phyloP scores from a whole-genome alignment of 106 monocot species.

The Chionographis japonica region DNA sequence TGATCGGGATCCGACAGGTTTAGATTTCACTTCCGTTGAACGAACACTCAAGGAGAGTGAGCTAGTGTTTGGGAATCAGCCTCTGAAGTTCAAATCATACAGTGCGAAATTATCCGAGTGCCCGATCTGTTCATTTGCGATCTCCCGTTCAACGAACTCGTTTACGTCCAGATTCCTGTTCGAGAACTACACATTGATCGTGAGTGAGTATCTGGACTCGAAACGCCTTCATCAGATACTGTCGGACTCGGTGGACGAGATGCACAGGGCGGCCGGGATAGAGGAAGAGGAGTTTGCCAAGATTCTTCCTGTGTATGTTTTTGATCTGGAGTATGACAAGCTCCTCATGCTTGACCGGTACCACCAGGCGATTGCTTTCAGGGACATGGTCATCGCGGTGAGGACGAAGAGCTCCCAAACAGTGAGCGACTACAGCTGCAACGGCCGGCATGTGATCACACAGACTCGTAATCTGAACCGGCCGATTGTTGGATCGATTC shows the following conservation, averaged over 20 bases:
- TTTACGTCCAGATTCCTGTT: conserved; percentile 87
- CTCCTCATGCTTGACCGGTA: conserved; percentile 72
- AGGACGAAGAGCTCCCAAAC: conserved; percentile 75
- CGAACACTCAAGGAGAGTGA: conserved; percentile 46
- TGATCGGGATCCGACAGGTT: conserved; percentile 22
- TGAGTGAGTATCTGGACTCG: conserved; percentile 87
- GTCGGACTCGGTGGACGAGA: conserved; percentile 58
- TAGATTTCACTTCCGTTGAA: conserved; percentile 58
- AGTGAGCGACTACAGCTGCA: conserved; percentile 93
- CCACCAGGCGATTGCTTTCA: conserved; percentile 90
- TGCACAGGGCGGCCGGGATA: conserved; percentile 32
- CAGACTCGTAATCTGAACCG: conserved; percentile 75
- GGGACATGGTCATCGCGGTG: conserved; percentile 90
- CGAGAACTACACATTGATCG: conserved; percentile 90
- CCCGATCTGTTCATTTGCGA: conserved; percentile 70
- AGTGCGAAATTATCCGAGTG: conserved; percentile 61
- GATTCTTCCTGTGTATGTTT: conserved; percentile 77
- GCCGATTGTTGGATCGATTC: conserved; percentile 74
- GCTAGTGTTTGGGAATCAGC: conserved; percentile 49
- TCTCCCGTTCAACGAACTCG: conserved; percentile 65
- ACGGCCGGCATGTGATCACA: conserved; percentile 82
- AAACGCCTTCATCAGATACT: conserved; percentile 69
- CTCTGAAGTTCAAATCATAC: conserved; percentile 42
- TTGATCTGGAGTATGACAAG: conserved; percentile 84
- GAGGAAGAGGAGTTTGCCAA: conserved; percentile 41